Evolutionary conservation across 2,329 filamentous ascomycete genomes (phyloP), one percentile per base, ranked within the genome.

Genomic region (Juglanconis oblonga): DNA sequence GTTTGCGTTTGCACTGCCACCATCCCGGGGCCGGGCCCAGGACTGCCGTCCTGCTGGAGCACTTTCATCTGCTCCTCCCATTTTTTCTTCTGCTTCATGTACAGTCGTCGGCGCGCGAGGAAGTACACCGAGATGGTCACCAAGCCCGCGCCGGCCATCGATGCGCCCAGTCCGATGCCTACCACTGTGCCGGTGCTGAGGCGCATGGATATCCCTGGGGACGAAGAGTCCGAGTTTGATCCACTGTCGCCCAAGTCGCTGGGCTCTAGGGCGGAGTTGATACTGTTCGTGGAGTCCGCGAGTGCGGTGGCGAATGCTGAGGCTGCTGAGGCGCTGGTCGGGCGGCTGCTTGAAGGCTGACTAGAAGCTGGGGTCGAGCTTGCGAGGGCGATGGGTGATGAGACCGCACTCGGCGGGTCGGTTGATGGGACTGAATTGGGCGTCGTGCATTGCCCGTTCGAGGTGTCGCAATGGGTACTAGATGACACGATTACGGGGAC

Each of bases 91-190:
- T 59, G 52, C 58, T 56, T 59, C 36, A 33, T 59, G 31, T 59
- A 56, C 10, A 59, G 49, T 13, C 58, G 58, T 24, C 52, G 52
- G 14, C 58, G 38, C n/a, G 58, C 17, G 29, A 44, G 32, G 6
- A 56, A 29, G 48, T 55, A 59, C 8, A 59, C 58, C 13, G 52
- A 51, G 42, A 59, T 56, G 14, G 58, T 40, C 14, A 52, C 52
- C 24, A 59, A 5, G n/a, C 57, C 57, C 8, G 57, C 57, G 13
- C 40, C 32, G 8, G 58, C 52, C 5, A 59, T n/a, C 33, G 52
- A 56, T 36, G 50, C 32, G 10, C 52, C 52, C n/a, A 59, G 5
- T 3, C 58, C 57, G 10, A 59, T 44, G 3, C 52, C 52, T 32
- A 51, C 52, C 33, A 59, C 24, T 3, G 52, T 38, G 36, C 45